Percentiles rank a stretch among this genome's conserved stretches.
Conservation (phyloP, 176 grass and related monocot species). For the Raddia distichophylla region DNA sequence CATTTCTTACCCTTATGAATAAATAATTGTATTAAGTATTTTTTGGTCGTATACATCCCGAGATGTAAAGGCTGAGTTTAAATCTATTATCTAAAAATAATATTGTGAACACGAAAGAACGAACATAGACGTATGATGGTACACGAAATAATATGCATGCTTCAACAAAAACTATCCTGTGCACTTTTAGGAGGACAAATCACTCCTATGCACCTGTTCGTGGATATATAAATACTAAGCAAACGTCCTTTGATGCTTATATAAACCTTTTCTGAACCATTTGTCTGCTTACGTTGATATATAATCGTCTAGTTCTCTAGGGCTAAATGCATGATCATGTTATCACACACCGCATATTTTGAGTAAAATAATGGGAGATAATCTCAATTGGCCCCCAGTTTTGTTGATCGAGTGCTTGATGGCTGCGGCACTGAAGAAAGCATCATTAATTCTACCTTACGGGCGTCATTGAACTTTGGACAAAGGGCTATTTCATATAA, state of each 20-base stretch:
- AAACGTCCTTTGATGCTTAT: constrained; percentile 23
- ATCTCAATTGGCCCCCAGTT: constrained; percentile 13
- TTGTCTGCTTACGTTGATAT: constrained; percentile 18
- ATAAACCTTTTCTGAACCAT: constrained; percentile 9
- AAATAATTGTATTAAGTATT: no score
- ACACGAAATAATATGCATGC: background rate
- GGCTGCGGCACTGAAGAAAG: constrained; percentile 27
- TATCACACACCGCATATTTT: constrained; percentile 2
- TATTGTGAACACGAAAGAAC: no score
- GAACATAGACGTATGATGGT: background rate
- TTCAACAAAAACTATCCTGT: background rate
- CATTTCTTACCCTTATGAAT: no score
- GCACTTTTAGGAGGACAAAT: background rate
- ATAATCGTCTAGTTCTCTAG: constrained; percentile 5
- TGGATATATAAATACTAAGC: background rate
- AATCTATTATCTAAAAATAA: no score
- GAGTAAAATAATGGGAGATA: constrained; percentile 38
- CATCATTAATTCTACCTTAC: constrained; percentile 33
- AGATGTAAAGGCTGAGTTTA: no score
- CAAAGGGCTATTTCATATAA: constrained; percentile 2
- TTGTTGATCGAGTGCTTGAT: constrained; percentile 7
- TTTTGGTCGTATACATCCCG: no score
- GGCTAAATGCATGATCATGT: constrained; percentile 1
- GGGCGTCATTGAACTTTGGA: constrained; percentile 5
- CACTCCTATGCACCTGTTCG: background rate